Base-by-base conservation (phyloP, 2,329 filamentous ascomycete genomes). In the Talaromyces funiculosus region DNA sequence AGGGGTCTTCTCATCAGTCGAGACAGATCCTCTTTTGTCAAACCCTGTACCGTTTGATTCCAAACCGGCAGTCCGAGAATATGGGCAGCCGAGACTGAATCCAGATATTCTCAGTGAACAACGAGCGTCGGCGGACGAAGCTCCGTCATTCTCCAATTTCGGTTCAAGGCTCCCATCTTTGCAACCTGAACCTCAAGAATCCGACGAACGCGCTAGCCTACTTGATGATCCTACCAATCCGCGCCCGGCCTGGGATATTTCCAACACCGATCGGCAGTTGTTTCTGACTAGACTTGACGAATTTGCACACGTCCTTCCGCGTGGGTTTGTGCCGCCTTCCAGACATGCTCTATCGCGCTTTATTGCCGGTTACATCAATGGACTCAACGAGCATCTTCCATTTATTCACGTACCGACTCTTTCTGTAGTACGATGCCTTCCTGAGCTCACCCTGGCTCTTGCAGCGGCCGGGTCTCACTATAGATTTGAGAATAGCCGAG, bases 351-450 rank as follows among this genome's bases (percentile, higher is more conserved):
- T 82, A 33, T 79, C 77, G 42, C 72, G 79, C 10, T 81, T 80
- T 62, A 73, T 82, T 61, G 79, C 80, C n/a, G 78, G 77, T 10
- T 82, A 81, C 67, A 77, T 82, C 45, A 80, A 79, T 58, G 79
- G 80, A 12, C 69, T 81, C 57, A 80, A 81, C 54, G 78, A 80
- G 53, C 80, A 81, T 66, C 72, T 82, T 53, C 80, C 80, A 3
- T 82, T 82, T 61, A 77, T 82, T 10, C 80, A 82, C 64, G 72
- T 79, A 2, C 75, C 79, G 8, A 81, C 79, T 4, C 71, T 81
- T 10, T 79, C 75, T 12, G 73, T 78, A 12, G 74, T 77, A 22
- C 73, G 70, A 49, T 76, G 70, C 59, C 76, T 77, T 10, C 76
- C 78, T 1, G 81, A 83, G 66, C 71, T 84, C 10, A 72, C 81